Percentiles rank a stretch among this genome's conserved stretches.
phyloP scores from a whole-genome alignment of 1,284 basidiomycete species.

The Cryptococcus wingfieldii region DNA sequence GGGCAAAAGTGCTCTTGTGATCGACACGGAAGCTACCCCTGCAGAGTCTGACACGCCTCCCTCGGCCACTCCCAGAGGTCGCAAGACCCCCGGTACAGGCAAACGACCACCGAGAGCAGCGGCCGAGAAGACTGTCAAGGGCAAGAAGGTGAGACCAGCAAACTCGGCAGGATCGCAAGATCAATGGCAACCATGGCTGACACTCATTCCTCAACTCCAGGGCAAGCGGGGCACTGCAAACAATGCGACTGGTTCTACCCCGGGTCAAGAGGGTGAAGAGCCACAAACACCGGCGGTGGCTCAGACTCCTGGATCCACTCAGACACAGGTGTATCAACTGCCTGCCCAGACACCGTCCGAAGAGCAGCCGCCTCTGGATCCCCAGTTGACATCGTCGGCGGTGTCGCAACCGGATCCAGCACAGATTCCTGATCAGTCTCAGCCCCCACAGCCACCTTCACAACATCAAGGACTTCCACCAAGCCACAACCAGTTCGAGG shows the following conservation, averaged over 20 bases:
- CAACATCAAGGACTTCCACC: background rate
- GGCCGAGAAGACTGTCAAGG: conserved; percentile 5
- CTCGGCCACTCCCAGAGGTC: conserved; percentile 3
- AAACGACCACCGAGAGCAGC: background rate
- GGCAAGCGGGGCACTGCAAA: conserved; percentile 1
- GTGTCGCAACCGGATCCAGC: background rate
- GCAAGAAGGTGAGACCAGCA: background rate
- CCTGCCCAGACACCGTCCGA: background rate
- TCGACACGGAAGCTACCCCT: conserved; percentile 9
- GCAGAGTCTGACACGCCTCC: conserved; percentile 6
- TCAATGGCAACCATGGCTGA: conserved; percentile 2
- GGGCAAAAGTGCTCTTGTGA: conserved; percentile 4
- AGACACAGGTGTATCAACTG: background rate
- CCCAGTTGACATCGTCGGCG: background rate
- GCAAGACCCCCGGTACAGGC: conserved; percentile 1
- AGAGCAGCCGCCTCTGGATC: conserved; percentile 2
- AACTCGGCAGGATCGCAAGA: background rate
- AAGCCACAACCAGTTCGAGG: conserved; percentile 3
- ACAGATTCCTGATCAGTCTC: background rate
- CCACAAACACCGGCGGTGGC: background rate
- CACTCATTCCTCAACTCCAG: background rate
- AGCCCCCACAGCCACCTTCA: background rate
- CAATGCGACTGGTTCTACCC: background rate
- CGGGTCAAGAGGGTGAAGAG: background rate
- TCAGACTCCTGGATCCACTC: background rate